These are phyloP conservation scores for Blakeslea trispora DNA, from an alignment of 371 early-diverging fungal species.

Conservation along the genomic window DNA sequence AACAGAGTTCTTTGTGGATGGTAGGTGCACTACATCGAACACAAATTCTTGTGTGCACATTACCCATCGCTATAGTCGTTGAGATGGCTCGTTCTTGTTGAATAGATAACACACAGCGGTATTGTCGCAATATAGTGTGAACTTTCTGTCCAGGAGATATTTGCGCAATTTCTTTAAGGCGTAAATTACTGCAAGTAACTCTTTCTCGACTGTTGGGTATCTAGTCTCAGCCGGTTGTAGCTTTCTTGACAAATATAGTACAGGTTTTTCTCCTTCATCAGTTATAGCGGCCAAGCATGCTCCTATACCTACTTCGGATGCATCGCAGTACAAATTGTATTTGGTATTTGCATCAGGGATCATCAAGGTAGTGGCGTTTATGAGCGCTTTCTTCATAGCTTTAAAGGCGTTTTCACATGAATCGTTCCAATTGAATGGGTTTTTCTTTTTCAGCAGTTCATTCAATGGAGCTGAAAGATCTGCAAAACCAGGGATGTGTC, in stretches of 20 bases:
- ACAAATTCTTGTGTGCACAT: background rate
- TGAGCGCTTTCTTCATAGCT: background rate
- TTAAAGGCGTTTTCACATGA: background rate
- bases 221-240: background rate
- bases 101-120: too few species aligned
- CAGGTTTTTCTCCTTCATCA: background rate
- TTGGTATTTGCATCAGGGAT: background rate
- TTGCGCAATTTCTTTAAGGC: background rate
- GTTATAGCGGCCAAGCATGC: background rate
- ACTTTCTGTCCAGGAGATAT: constrained; percentile 1
- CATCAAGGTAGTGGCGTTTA: background rate
- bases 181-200: too few species aligned
- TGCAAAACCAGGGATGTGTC: too few species aligned
- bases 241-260: background rate
- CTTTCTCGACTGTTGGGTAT: constrained; percentile 4
- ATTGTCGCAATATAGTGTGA: background rate
- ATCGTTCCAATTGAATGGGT: too few species aligned
- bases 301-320: background rate
- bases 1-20: background rate
- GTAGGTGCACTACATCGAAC: background rate
- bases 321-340: background rate
- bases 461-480: too few species aligned
- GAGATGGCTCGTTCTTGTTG: constrained; percentile 1
- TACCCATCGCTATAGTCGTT: background rate
- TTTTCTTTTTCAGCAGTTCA: too few species aligned